Evolutionary conservation across 257 asterid genomes (phyloP), one percentile per base, ranked within the genome.

Genomic region (Leonotis leonurus): DNA sequence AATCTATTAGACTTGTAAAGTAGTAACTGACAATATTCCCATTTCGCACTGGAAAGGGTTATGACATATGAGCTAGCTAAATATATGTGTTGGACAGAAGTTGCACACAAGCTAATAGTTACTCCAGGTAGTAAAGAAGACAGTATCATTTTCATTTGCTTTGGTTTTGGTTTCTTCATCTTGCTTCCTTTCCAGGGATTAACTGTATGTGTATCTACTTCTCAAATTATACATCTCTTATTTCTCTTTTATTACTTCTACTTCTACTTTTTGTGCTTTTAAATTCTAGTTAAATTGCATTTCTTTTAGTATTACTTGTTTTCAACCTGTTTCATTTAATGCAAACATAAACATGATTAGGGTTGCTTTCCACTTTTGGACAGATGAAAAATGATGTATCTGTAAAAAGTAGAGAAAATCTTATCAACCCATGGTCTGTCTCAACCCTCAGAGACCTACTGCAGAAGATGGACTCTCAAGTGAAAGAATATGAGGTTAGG

Each of bases 391-490:
- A 37, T 18, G 73, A 57, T 51, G 44, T 40, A 27, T 45, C 74
- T 64, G 73, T 5, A 18, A 79, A 81, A 72, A 75, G 71, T 63
- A 84, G 73, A 54, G 78, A 69, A 49, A 65, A 67, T 35, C 75
- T 60, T 64, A 74, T 80, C 45, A 89, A 89, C 68, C 99, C 99
- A 39, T 92, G 99, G 99, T 70, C 88, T 74, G 67, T 83, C 48
- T 41, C 75, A 64, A 75, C 77, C 45, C 35, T 78, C 18, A 77
- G 78, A 67, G 67, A 25, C 41, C 66, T 80, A 55, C 64, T 80
- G 67, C 76, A 76, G 70, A 70, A 64, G 70, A 60, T 73, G 78
- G 51, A 80, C 70, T 56, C 80, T 41, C 65, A 76, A 80, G 80
- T 80, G 45, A 57, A 70, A 16, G 52, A 71, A 20, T 81, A 69